Base-by-base conservation (phyloP, 768 basidiomycete species). In the Stropharia rugosoannulata region DNA sequence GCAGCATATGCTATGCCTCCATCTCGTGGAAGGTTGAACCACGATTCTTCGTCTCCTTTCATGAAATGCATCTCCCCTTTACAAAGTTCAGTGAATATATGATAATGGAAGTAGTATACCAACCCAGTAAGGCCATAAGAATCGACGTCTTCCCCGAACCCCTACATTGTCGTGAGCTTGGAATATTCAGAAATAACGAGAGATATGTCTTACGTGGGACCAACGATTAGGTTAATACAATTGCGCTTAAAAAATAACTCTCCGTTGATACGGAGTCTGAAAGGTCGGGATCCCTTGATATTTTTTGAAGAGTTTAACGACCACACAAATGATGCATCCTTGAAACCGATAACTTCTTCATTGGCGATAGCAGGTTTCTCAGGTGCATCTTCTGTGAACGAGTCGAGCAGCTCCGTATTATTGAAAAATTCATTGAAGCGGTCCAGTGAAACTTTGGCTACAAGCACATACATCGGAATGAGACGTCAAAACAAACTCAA, bases 361-460 rank as follows among this genome's bases (percentile, higher is more conserved):
- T n/a, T 40, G 5, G 39, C n/a, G 16, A 22, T 25, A 15, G 49
- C 22, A 22, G 38, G 37, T 11, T 40, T 9, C 2, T 39, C 15
- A 19, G 16, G 51, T 4, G 13, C 29, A 32, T 19, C 36, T n/a
- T 53, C 18, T 12, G 22, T 12, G 70, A 71, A 80, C 0, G 62
- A 45, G 56, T 80, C 80, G 10, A 83, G 62, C 5, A 82, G 68
- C 50, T 83, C 80, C 2, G 80, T 78, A 73, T 77, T 40, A 15
- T 66, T 63, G 19, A 79, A 58, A 60, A 77, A 77, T 36, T 72
- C 67, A 22, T 73, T 62, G 4, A 78, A 61, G 60, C 88, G 80
- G 54, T 82, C 80, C 10, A 89, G 62, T 1, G 86, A 86, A 4
- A 90, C 86, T 67, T 83, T 84, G 47, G 77, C 83, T 66, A 68